Base-by-base conservation (phyloP, 768 basidiomycete species). In the Wakefieldia striispora region DNA sequence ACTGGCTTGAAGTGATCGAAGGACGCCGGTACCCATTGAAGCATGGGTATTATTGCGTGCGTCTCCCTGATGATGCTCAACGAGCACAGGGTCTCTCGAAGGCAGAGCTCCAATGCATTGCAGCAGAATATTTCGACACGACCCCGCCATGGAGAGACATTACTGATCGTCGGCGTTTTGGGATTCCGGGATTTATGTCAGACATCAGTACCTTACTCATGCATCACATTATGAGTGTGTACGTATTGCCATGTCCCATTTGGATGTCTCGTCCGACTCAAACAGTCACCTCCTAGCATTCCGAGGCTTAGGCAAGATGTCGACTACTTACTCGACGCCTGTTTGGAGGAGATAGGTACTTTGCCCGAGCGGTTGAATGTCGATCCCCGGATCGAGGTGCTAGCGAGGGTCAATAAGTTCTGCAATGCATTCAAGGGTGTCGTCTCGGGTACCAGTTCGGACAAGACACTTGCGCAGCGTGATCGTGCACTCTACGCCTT, bases 21-120 rank as follows among this genome's bases (percentile, higher is more conserved):
- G 81, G 79, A 27, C 70, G 69, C 36, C 21, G 56, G 27, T 66
- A 86, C 56, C 44, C 16, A 14, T 66, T 86, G 49, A 72, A 58
- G 33, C 81, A 81, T 45, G 78, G 86, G 7, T 87, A 86, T 50
- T 86, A 80, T 47, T 83, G 81, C 17, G 81, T 85, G 24, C 81
- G 82, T 37, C 79, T 84, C 9, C 81, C 82, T 0, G 77, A 83
- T 42, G 86, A 86, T 54, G 66, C 60, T 2, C 76, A 84, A 48
- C 78, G 86, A 1, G 50, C 58, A 13, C 55, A 60, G 33, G 60
- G 62, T 4, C 60, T 76, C 11, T 63, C 74, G 1, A 70, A 70
- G 14, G 41, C 54, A 0, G 76, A 71, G 17, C 64, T 71, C 6
- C 72, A 78, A 41, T 49, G 45, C 13, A 58, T 66, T 0, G 78